Evolutionary conservation across 768 basidiomycete genomes (phyloP), one percentile per base, ranked within the genome.

Genomic region (Cystobasidium onofrii): DNA sequence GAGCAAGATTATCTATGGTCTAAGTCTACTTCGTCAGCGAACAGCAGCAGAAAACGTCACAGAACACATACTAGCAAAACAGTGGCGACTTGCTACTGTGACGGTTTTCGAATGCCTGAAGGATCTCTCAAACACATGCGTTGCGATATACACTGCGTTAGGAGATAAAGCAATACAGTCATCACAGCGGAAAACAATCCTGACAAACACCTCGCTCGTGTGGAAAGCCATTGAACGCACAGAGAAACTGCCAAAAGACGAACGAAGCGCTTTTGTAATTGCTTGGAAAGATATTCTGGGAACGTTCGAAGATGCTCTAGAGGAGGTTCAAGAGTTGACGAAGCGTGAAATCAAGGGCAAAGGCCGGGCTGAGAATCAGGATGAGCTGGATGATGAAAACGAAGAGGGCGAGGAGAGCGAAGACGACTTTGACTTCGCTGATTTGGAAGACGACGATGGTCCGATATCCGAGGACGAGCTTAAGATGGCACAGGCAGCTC

Each of bases 161-260:
- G 50, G 65, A 36, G 29, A 34, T 13, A 34, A 55, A 17, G 27
- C 52, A 36, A 71, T 71, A 27, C n/a, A 34, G 15, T n/a, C 69
- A 9, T 23, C 50, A 31, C 54, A 71, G n/a, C 33, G 69, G 15
- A 55, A 71, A 44, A 54, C 1, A 23, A 55, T 71, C 36, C 55
- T 71, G 1, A 60, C 31, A 13, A 27, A 29, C n/a, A 71, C 69
- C 12, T 41, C 29, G 9, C 23, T 71, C 20, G 69, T 71, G 29
- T 71, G 69, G 69, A 71, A 71, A 44, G 55, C 55, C 6, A 34
- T 71, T 23, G 69, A 71, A 44, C 10, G 44, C 15, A 55, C 55
- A 1, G 33, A 55, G 25, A 57, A 55, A 2, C 31, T 71, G 17
- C 55, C 69, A 15, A 34, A 36, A n/a, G 39, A 29, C 34, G 69